These are phyloP conservation scores for Zasmidium angulare DNA, from an alignment of 2,329 filamentous ascomycete genomes.

Conservation along the genomic window DNA sequence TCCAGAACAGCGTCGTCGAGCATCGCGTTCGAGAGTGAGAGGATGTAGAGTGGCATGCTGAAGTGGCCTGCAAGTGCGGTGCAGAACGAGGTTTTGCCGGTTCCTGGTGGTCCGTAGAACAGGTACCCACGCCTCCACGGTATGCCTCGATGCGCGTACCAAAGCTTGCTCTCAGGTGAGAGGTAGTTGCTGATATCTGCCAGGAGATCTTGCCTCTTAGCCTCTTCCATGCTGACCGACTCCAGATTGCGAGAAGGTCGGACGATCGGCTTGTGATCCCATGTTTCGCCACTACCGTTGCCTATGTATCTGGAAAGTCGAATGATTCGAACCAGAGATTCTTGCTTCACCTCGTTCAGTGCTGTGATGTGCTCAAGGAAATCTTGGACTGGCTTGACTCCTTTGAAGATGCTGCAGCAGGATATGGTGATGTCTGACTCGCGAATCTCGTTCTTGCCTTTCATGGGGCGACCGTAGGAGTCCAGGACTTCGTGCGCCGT, in stretches of 20 bases:
- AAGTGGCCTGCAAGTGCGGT: constrained; percentile 94
- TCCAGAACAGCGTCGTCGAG: constrained; percentile 97
- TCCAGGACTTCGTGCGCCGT: constrained; percentile 2
- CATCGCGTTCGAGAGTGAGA: constrained; percentile 91
- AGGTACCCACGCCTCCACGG: constrained; percentile 86
- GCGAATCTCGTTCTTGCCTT: constrained; percentile 6
- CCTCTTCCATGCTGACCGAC: constrained; percentile 69
- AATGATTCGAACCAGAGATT: constrained; percentile 23
- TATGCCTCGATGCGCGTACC: constrained; percentile 79
- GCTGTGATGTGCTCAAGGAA: constrained; percentile 49
- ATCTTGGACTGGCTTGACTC: constrained; percentile 35
- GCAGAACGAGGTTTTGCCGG: constrained; percentile 94
- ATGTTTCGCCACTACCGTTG: constrained; percentile 31
- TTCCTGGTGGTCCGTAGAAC: constrained; percentile 92
- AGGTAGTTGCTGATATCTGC: constrained; percentile 74
- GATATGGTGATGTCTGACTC: constrained; percentile 17
- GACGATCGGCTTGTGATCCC: constrained; percentile 37
- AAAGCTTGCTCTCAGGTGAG: constrained; percentile 65
- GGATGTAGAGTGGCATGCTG: constrained; percentile 92
- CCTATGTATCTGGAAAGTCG: constrained; percentile 2
- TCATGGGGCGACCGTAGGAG: constrained; percentile 8
- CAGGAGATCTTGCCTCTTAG: constrained; percentile 64
- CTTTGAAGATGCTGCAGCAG: constrained; percentile 23
- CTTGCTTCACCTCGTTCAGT: constrained; percentile 34
- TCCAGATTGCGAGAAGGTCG: constrained; percentile 68